Evolutionary conservation across 179 eudicot genomes (phyloP), one percentile per base, ranked within the genome.

Genomic region (Patellifolia procumbens): DNA sequence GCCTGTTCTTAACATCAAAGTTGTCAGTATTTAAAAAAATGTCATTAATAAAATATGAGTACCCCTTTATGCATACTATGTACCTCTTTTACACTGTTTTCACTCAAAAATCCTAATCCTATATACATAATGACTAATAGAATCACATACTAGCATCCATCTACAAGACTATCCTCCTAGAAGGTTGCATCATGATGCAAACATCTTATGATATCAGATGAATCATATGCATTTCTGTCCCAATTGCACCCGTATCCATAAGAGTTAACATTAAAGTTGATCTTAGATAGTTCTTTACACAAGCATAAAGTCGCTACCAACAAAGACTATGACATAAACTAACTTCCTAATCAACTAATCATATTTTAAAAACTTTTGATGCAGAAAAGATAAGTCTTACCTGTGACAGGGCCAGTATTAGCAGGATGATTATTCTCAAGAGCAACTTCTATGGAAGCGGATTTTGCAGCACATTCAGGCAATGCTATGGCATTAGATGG

Each of bases 401-500:
- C 94, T 77, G 58, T 78, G 37, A 83, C 68, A 51, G 89, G 58
- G 52, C 77, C 81, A 51, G 53, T 85, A 59, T 81, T 80, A 52
- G 58, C 76, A 29, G 51, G 6, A n/a, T 69, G 78, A 26, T 56
- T 77, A 67, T 79, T 84, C 43, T 72, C 84, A 56, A 45, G 78
- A 79, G 86, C 64, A 46, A 43, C 79, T 72, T 75, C 86, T 5
- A 74, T 70, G 31, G 91, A 68, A 78, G 83, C 87, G 52, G 80
- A 76, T 70, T 83, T 84, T 68, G 59, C 88, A 59, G 81, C 83
- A 77, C 77, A 51, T 64, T 89, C 88, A 51, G 86, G 80, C 63
- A 84, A 76, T 67, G 77, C 74, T 46, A 76, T 43, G 43, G 89
- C 85, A 81, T 86, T 91, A 58, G 97, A 89, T 61, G 99, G 99